Conservation (phyloP, 176 grass and related monocot species). For the Ensete glaucum region DNA sequence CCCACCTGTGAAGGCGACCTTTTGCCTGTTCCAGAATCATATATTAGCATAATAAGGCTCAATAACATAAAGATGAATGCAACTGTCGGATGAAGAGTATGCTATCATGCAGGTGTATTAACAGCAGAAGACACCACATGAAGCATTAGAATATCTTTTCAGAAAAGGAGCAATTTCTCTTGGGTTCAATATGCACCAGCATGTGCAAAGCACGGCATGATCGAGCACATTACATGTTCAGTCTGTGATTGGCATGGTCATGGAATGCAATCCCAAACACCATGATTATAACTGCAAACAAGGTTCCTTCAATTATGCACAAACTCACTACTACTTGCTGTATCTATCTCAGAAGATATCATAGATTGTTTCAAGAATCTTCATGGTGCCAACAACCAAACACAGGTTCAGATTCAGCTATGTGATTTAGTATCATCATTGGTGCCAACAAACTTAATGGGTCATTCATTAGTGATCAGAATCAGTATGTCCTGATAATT, state of each 20-base stretch:
- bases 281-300: neutral
- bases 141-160: neutral
- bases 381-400: too few species aligned
- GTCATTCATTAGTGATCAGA: too few species aligned
- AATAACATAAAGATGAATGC: neutral
- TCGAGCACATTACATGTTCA: too few species aligned
- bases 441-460: too few species aligned
- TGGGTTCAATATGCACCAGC: too few species aligned
- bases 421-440: too few species aligned
- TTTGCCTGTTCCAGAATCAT: conserved; percentile 53
- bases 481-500: too few species aligned
- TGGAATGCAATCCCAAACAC: neutral
- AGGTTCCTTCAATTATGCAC: neutral
- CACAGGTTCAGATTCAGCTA: too few species aligned
- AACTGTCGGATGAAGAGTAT: neutral
- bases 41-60: conserved; percentile 6
- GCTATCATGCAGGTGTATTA: neutral
- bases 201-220: too few species aligned
- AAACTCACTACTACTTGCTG: neutral
- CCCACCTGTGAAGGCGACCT: conserved; percentile 95
- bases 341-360: neutral
- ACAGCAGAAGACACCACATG: too few species aligned
- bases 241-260: too few species aligned
- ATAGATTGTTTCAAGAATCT: neutral
- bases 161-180: neutral